A percentile compares a stretch with the other conserved stretches of the same genome.
These are phyloP conservation scores for Magnaporthales sp. DNA, from an alignment of 2,329 filamentous ascomycete genomes.

Conservation along the genomic window DNA sequence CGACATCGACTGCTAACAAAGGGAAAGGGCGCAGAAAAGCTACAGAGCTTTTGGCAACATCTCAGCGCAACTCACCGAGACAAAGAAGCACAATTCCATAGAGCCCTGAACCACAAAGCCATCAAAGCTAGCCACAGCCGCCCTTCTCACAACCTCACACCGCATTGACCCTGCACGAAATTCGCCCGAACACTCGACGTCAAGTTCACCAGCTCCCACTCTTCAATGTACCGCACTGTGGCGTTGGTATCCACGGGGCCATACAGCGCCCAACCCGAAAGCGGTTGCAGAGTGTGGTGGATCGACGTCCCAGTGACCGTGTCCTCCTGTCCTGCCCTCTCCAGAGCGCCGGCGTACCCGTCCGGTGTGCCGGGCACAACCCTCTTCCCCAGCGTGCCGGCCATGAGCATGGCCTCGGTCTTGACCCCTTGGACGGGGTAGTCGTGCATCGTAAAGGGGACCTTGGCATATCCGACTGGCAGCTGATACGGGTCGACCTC, in stretches of 20 bases:
- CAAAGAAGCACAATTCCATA: no score
- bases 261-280: conserved; percentile 32
- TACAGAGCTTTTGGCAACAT: no score
- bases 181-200: not conserved
- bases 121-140: not conserved
- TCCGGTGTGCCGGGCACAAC: conserved; percentile 13
- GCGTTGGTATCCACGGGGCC: conserved; percentile 21
- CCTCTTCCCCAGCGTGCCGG: conserved; percentile 23
- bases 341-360: conserved; percentile 23
- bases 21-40: no score
- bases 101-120: no score
- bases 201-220: not conserved
- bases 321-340: conserved; percentile 12
- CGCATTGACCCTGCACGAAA: not conserved
- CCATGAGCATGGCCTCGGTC: conserved; percentile 26
- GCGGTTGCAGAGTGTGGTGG: conserved; percentile 22
- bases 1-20: no score
- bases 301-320: not conserved
- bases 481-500: conserved; percentile 17
- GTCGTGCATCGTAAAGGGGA: conserved; percentile 28
- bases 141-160: not conserved
- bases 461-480: conserved; percentile 29
- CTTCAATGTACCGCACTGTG: not conserved
- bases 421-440: conserved; percentile 14
- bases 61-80: no score